These are phyloP conservation scores for Fusarium sp. DNA, from an alignment of 2,329 filamentous ascomycete genomes.

Conservation along the genomic window DNA sequence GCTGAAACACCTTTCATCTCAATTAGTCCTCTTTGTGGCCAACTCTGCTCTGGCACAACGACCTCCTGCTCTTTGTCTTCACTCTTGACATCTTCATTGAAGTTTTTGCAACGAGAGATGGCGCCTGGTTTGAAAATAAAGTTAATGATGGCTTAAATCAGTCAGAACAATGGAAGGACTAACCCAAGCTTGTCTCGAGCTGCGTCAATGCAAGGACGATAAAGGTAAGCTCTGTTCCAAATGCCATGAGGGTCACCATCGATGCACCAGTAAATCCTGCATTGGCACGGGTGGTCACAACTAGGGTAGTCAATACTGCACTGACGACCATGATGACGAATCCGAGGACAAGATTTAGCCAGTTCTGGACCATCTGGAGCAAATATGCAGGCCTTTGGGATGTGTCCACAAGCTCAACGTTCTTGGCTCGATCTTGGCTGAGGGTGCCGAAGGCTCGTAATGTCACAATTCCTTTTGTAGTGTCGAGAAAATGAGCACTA, in stretches of 20 bases:
- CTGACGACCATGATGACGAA: neutral
- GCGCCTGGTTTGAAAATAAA: constrained; percentile 38
- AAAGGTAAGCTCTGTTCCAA: constrained; percentile 47
- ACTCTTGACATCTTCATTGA: constrained; percentile 8
- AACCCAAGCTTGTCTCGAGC: constrained; percentile 41
- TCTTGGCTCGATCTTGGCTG: neutral
- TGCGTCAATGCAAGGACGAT: constrained; percentile 51
- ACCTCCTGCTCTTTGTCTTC: neutral
- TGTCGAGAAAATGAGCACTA: neutral
- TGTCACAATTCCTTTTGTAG: neutral
- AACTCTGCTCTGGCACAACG: neutral
- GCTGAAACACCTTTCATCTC: neutral
- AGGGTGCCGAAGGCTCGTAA: neutral
- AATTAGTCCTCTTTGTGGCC: neutral
- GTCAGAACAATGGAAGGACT: too few relatives aligned
- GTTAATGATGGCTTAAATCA: too few relatives aligned
- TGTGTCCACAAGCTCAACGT: neutral
- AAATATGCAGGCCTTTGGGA: neutral
- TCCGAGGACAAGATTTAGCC: neutral
- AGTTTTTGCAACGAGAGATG: constrained; percentile 35
- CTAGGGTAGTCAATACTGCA: too few relatives aligned
- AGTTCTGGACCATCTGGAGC: neutral
- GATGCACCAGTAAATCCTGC: constrained; percentile 53
- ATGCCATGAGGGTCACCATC: constrained; percentile 53
- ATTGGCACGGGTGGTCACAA: neutral